Evolutionary conservation across 768 basidiomycete genomes (phyloP), one percentile per base, ranked within the genome.

Genomic region (Gloeophyllum trabeum): DNA sequence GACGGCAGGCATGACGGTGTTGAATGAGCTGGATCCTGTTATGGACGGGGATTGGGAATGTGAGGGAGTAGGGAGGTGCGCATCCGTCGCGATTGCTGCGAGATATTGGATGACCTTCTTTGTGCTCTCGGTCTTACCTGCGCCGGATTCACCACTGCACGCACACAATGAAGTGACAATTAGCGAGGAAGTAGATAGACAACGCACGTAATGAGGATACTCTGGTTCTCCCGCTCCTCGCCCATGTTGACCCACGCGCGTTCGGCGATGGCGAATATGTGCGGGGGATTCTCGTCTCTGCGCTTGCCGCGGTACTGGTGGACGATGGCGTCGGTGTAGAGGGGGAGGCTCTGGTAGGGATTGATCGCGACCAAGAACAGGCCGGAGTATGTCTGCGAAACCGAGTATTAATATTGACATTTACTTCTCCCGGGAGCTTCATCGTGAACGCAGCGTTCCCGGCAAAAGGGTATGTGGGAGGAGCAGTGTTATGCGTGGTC

Each of bases 31-130:
- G 7, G 36, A 37, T 21, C 36, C 36, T 6, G 36, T 21, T 10
- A 84, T 58, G 1, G 81, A 81, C 2, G 79, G 69, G 3, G 82
- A 72, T 38, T 77, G 77, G 5, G 81, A 75, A 56, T 87, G 83
- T 0, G 82, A 74, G 4, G 51, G 50, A 18, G 73, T 61, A 3
- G 75, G 66, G 14, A 66, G 63, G 51, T 86, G 76, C 1, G 74
- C 67, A 51, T 92, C 88, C 7, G 88, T 78, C 2, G 96, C 96
- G 51, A 98, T 97, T 5, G 96, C 90, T 1, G 96, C 94, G 32
- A 99, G 78, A 62, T 98, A 99, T 59, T 98, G 96, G 42, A 99
- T 99, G 54, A 98, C 94, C 56, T 98, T 98, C 73, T 99, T 98
- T 12, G 86, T 88, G 63, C 94, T 98, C 58, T 98, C 96, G 2